A percentile compares a stretch with the other conserved stretches of the same genome.
These are phyloP conservation scores for Aspergillus brasiliensis DNA, from an alignment of 2,329 filamentous ascomycete genomes.

Conservation along the genomic window DNA sequence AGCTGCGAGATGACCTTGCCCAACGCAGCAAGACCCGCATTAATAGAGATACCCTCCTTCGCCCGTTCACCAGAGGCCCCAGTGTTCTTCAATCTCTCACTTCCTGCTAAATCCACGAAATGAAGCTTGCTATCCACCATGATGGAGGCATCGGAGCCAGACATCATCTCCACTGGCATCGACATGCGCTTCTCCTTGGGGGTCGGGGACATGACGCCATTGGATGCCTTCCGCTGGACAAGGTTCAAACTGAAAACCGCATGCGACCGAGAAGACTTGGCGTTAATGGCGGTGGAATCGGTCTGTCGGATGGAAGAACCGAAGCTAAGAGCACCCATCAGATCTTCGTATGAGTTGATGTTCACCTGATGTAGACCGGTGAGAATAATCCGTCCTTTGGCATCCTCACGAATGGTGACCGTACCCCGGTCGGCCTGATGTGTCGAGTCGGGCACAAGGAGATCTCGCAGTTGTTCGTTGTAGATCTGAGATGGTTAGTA, in stretches of 20 bases:
- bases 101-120: constrained; percentile 96
- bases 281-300: constrained; percentile 95
- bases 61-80: constrained; percentile 92
- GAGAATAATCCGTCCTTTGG: constrained; percentile 89
- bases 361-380: constrained; percentile 86
- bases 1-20: constrained; percentile 98
- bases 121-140: constrained; percentile 98
- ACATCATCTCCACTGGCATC: constrained; percentile 78
- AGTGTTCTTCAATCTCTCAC: constrained; percentile 95
- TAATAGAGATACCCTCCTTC: constrained; percentile 96
- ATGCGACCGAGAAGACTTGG: constrained; percentile 95
- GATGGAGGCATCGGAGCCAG: constrained; percentile 63
- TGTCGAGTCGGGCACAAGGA: constrained; percentile 76
- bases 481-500: constrained; percentile 68
- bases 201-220: constrained; percentile 53
- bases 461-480: constrained; percentile 91
- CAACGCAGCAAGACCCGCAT: constrained; percentile 88
- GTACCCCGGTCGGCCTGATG: constrained; percentile 69
- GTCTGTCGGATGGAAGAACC: constrained; percentile 95
- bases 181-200: constrained; percentile 81
- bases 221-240: constrained; percentile 68
- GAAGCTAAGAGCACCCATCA: constrained; percentile 85
- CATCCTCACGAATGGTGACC: constrained; percentile 92
- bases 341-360: constrained; percentile 87
- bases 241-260: constrained; percentile 96